These are phyloP conservation scores for Clonostachys rhizophaga DNA, from an alignment of 2,329 filamentous ascomycete species.

Conservation along the genomic window DNA sequence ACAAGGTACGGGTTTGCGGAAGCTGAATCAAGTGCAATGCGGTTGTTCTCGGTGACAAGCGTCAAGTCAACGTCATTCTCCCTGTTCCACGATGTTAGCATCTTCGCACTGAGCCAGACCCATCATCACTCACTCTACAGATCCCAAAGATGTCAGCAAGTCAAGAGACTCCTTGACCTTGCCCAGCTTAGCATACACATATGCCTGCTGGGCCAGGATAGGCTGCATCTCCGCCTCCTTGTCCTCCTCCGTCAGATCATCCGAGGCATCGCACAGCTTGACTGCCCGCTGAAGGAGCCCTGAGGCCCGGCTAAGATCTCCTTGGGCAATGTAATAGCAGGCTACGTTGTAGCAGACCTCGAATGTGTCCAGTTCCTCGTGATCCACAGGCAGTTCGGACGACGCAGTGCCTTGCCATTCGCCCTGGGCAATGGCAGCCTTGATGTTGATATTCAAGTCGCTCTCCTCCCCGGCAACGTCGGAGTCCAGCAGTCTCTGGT, in stretches of 20 bases:
- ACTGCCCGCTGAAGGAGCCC: constrained; percentile 65
- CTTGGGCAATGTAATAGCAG: constrained; percentile 66
- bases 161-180: constrained; percentile 60
- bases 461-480: constrained; percentile 58
- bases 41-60: constrained; percentile 64
- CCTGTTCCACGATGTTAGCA: constrained; percentile 16
- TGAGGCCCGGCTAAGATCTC: constrained; percentile 59
- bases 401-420: constrained; percentile 57
- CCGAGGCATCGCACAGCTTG: constrained; percentile 66
- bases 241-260: constrained; percentile 70
- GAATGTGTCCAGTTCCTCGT: constrained; percentile 65
- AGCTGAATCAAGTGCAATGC: constrained; percentile 31
- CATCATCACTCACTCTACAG: constrained; percentile 47
- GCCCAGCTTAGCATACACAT: constrained; percentile 63
- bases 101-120: background rate
- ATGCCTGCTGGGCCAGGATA: constrained; percentile 73
- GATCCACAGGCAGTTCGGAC: constrained; percentile 43
- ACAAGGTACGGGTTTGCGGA: constrained; percentile 62
- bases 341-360: constrained; percentile 80
- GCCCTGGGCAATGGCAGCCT: constrained; percentile 67
- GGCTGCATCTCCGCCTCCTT: constrained; percentile 70
- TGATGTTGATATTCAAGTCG: constrained; percentile 72
- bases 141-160: constrained; percentile 57
- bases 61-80: constrained; percentile 56
- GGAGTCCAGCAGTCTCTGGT: constrained; percentile 49